phyloP scores from a whole-genome alignment of 2,329 filamentous ascomycete genomes.

The Apiospora malaysiana region DNA sequence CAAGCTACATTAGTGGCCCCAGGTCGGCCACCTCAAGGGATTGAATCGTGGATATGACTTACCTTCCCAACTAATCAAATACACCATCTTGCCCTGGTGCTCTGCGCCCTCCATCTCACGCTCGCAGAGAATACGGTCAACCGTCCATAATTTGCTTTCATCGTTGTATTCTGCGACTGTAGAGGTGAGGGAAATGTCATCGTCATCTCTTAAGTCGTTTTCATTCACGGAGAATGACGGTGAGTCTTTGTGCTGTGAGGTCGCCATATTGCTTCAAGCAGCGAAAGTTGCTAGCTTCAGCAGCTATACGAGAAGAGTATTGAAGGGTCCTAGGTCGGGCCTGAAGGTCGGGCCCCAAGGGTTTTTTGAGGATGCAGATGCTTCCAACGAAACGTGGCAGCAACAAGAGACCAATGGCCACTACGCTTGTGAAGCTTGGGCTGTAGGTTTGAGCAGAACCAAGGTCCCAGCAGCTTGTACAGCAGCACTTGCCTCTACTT shows the following conservation, averaged over 20 bases:
- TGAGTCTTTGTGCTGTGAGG: not conserved
- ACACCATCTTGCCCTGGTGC: constrained; percentile 45
- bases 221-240: constrained; percentile 24
- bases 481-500: not conserved
- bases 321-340: not conserved
- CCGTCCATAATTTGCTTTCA: constrained; percentile 54
- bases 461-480: not conserved
- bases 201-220: constrained; percentile 33
- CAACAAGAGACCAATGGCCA: not conserved
- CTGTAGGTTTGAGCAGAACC: not conserved
- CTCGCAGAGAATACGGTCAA: constrained; percentile 61
- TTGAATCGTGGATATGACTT: not conserved
- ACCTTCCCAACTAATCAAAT: constrained; percentile 68
- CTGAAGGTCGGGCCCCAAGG: too few relatives aligned
- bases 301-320: not conserved
- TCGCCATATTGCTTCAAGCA: not conserved
- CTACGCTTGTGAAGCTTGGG: not conserved
- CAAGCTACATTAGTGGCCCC: not conserved
- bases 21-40: not conserved
- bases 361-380: not conserved
- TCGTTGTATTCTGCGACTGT: constrained; percentile 45
- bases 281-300: not conserved
- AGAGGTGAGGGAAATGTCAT: constrained; percentile 63
- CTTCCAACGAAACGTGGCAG: not conserved
- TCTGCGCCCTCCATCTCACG: constrained; percentile 36